Evolutionary conservation across 352 stramenopile genomes (phyloP).

Genomic region (Globisporangium recalcitrans): DNA sequence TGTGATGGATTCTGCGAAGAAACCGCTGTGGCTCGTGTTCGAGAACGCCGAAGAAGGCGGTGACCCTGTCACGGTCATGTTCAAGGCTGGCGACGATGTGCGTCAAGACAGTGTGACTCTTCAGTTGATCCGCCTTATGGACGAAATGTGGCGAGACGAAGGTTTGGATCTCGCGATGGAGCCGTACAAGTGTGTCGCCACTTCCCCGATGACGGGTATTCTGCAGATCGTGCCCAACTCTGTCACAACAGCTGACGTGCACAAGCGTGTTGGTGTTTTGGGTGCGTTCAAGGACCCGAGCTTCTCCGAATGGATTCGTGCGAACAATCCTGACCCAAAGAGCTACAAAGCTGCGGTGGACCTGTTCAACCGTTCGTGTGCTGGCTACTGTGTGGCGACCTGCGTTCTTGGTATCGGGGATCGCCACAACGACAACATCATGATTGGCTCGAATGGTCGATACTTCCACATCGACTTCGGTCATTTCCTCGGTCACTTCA

Average conservation of each 20-base stretch:
- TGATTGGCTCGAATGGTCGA: slow-evolving; percentile 78
- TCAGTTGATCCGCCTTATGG: slow-evolving; percentile 91
- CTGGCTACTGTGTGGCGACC: slow-evolving; percentile 92
- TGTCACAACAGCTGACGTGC: slow-evolving; percentile 91
- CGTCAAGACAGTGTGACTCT: slow-evolving; percentile 94
- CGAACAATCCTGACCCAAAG: slow-evolving; percentile 68
- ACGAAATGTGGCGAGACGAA: slow-evolving; percentile 90
- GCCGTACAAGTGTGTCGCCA: slow-evolving; percentile 90
- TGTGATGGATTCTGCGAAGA: slow-evolving; percentile 90
- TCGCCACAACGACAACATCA: slow-evolving; percentile 95
- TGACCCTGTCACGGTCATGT: slow-evolving; percentile 85
- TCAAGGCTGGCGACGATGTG: slow-evolving; percentile 93
- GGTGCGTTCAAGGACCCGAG: slow-evolving; percentile 80
- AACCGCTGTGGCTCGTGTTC: slow-evolving; percentile 86
- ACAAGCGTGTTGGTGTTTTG: slow-evolving; percentile 78
- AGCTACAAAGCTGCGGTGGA: slow-evolving; percentile 68
- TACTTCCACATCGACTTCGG: slow-evolving; percentile 91
- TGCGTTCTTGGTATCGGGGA: slow-evolving; percentile 94
- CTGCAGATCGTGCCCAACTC: slow-evolving; percentile 90
- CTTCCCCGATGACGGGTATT: slow-evolving; percentile 88
- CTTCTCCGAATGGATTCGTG: slow-evolving; percentile 81
- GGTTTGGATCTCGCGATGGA: slow-evolving; percentile 89
- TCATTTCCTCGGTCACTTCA: slow-evolving; percentile 85
- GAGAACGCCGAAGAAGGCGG: slow-evolving; percentile 82
- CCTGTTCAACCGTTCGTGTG: slow-evolving; percentile 84